A percentile compares a stretch with the other conserved stretches of the same genome.
Evolutionary conservation across 148 eudicot species (phyloP).

Genomic region (Oxyria digyna): DNA sequence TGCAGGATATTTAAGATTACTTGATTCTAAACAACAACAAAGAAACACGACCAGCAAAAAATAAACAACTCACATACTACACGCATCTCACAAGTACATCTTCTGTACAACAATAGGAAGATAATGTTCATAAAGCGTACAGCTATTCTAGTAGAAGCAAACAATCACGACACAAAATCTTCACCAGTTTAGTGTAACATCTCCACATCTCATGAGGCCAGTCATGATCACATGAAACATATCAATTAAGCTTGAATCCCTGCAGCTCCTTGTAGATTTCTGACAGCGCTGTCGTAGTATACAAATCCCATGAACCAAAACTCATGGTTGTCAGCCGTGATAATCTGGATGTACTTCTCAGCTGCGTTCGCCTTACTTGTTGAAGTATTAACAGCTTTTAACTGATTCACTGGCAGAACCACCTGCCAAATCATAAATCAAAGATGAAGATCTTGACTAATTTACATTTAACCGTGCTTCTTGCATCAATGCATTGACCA

Average conservation of each 20-base stretch:
- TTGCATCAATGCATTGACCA: not conserved
- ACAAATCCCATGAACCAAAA: conserved; percentile 92
- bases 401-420: conserved; percentile 59
- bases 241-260: not conserved
- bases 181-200: too few species aligned
- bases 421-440: conserved; percentile 26
- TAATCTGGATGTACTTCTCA: conserved; percentile 80
- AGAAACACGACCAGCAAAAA: not conserved
- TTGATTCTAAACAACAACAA: not conserved
- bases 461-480: not conserved
- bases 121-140: too few species aligned
- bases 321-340: conserved; percentile 73
- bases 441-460: not conserved
- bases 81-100: not conserved
- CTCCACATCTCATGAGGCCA: too few species aligned
- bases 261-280: conserved; percentile 37
- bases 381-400: conserved; percentile 74
- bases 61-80: not conserved
- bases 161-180: not conserved
- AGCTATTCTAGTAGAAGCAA: not conserved
- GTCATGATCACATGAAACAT: not conserved
- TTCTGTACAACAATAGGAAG: not conserved
- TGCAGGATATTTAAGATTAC: not conserved
- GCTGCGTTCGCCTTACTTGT: conserved; percentile 56
- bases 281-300: conserved; percentile 72